phyloP scores from a whole-genome alignment of 345 rosid species.

The Dipteronia sinensis region DNA sequence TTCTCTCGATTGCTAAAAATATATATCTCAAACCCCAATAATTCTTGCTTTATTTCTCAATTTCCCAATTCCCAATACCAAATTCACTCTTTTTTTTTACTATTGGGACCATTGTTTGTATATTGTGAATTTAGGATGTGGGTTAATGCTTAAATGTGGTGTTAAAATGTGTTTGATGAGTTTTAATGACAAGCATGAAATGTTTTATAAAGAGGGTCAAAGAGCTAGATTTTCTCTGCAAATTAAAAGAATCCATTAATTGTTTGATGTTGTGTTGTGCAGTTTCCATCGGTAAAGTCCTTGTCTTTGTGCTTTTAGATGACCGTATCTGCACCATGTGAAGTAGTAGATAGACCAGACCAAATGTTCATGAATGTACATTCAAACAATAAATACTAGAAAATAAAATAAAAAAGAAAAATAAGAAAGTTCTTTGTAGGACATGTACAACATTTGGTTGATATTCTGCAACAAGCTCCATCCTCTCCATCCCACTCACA shows the following conservation, averaged over 20 bases:
- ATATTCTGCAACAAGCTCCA: conserved; percentile 16
- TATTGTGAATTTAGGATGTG: neutral
- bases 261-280: neutral
- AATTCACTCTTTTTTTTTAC: neutral
- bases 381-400: neutral
- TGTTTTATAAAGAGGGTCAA: too few relatives aligned
- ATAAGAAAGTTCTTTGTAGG: neutral
- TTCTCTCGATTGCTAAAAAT: neutral
- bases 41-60: neutral
- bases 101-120: neutral
- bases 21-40: neutral
- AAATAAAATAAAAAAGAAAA: neutral
- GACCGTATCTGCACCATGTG: conserved; percentile 13
- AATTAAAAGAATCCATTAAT: neutral
- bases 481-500: conserved; percentile 10
- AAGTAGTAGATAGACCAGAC: neutral
- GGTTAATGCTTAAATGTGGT: neutral
- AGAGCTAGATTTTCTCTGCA: neutral
- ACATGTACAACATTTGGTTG: conserved; percentile 3
- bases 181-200: too few relatives aligned
- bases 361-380: neutral
- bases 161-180: too few relatives aligned
- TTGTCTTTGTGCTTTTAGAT: neutral
- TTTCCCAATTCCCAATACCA: neutral
- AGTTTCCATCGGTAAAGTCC: neutral